Percentiles rank a stretch among this genome's conserved stretches.
These are phyloP conservation scores for Calonectria henricotiae DNA, from an alignment of 2,329 filamentous ascomycete species.

Conservation along the genomic window DNA sequence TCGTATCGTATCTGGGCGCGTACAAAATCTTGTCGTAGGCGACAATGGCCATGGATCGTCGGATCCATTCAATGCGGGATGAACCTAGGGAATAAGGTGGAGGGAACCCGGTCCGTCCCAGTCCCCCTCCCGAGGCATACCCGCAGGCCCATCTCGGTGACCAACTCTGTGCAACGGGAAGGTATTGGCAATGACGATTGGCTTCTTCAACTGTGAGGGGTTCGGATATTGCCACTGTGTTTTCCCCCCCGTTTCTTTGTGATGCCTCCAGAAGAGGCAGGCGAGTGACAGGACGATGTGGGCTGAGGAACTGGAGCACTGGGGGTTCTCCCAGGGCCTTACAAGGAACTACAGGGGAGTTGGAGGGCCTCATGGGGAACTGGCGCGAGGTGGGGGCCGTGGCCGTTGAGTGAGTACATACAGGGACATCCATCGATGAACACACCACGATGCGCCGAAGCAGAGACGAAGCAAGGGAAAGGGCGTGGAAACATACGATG, in stretches of 20 bases:
- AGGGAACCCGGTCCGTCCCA: constrained; percentile 53
- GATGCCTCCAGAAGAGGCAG: constrained; percentile 46
- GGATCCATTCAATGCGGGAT: constrained; percentile 24
- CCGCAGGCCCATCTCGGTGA: constrained; percentile 33
- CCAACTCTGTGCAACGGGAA: constrained; percentile 33
- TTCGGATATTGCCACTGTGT: constrained; percentile 35
- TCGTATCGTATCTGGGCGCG: constrained; percentile 41
- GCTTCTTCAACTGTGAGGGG: constrained; percentile 38
- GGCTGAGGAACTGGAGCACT: constrained; percentile 40
- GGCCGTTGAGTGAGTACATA: constrained; percentile 46
- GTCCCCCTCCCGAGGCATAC: constrained; percentile 43
- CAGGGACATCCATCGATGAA: constrained; percentile 43
- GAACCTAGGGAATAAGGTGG: constrained; percentile 33
- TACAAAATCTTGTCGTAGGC: constrained; percentile 32
- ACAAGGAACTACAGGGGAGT: constrained; percentile 46
- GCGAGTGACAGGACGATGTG: constrained; percentile 45
- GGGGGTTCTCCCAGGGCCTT: constrained; percentile 39
- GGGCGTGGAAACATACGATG: constrained; percentile 48
- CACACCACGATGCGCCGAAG: constrained; percentile 43
- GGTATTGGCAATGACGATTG: constrained; percentile 46
- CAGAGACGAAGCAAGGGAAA: constrained; percentile 35
- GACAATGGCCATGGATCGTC: constrained; percentile 35
- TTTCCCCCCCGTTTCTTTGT: constrained; percentile 19
- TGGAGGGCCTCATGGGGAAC: constrained; percentile 46
- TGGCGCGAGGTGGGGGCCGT: constrained; percentile 46